Evolutionary conservation across 441 rosid species (phyloP).

Genomic region (Gossypium davidsonii): DNA sequence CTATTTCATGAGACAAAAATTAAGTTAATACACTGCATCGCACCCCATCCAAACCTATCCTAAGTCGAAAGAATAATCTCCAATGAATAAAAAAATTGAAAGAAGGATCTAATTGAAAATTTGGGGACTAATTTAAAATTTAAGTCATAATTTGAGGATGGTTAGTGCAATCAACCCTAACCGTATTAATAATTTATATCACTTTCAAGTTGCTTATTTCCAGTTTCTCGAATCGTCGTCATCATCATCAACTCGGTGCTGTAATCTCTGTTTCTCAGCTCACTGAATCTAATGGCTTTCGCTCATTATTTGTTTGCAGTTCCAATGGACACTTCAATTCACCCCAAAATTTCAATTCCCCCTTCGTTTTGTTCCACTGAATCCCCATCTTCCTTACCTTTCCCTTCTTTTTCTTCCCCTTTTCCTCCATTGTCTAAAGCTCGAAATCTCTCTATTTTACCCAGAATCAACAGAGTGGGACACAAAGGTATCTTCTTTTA

Average conservation of each 20-base stretch:
- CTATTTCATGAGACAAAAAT: no score
- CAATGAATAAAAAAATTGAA: no score
- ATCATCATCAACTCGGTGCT: not conserved
- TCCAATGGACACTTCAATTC: slow-evolving; percentile 30
- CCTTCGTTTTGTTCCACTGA: slow-evolving; percentile 16
- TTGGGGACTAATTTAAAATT: no score
- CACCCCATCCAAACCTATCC: no score
- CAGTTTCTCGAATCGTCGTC: not conserved
- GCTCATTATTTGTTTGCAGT: slow-evolving; percentile 44
- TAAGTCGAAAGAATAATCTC: no score
- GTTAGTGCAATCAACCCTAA: no score
- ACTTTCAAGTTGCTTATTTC: not conserved
- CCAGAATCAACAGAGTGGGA: slow-evolving; percentile 20
- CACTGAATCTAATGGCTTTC: slow-evolving; percentile 45
- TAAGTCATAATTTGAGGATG: no score
- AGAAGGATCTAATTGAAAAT: no score
- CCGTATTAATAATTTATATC: no score
- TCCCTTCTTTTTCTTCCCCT: slow-evolving; percentile 1
- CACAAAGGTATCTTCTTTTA: slow-evolving; percentile 32
- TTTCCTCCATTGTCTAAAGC: slow-evolving; percentile 28
- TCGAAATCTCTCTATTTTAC: slow-evolving; percentile 24
- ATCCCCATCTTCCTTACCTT: slow-evolving; percentile 16
- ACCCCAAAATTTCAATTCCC: slow-evolving; percentile 18
- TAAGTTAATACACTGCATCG: no score
- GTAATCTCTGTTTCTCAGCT: not conserved